phyloP scores from a whole-genome alignment of 257 asterid species.

The Fraxinus quadrangulata region DNA sequence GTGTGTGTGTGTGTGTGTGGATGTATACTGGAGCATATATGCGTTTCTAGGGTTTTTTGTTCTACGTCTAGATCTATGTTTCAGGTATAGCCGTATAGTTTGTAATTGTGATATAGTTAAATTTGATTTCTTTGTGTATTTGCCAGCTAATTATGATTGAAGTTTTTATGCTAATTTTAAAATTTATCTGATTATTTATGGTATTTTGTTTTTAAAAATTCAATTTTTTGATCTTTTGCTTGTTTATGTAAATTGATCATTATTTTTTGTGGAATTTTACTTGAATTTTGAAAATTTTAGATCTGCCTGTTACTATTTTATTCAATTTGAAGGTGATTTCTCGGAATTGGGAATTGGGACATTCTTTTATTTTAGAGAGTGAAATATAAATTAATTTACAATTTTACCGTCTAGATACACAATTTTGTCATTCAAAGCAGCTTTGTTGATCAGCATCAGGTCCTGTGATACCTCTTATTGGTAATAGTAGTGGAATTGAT shows the following conservation, averaged over 20 bases:
- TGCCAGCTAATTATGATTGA: not conserved
- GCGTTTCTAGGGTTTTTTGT: not conserved
- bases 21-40: not conserved
- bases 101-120: not conserved
- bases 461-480: not conserved
- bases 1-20: not conserved
- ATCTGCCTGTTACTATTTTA: not conserved
- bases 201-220: too few species aligned
- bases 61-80: not conserved
- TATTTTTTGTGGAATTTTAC: not conserved
- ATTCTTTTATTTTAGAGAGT: not conserved
- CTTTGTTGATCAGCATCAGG: not conserved
- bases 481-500: slow-evolving; percentile 1
- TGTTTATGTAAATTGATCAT: not conserved
- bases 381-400: not conserved
- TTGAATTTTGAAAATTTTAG: not conserved
- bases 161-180: not conserved
- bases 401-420: not conserved
- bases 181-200: not conserved
- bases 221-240: too few species aligned
- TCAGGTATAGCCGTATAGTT: not conserved
- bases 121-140: not conserved
- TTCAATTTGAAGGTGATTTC: not conserved
- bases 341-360: not conserved
- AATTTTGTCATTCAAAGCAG: not conserved